A percentile compares a stretch with the other conserved stretches of the same genome.
These are phyloP conservation scores for Brassica cretica DNA, from an alignment of 345 rosid genomes.

Conservation along the genomic window DNA sequence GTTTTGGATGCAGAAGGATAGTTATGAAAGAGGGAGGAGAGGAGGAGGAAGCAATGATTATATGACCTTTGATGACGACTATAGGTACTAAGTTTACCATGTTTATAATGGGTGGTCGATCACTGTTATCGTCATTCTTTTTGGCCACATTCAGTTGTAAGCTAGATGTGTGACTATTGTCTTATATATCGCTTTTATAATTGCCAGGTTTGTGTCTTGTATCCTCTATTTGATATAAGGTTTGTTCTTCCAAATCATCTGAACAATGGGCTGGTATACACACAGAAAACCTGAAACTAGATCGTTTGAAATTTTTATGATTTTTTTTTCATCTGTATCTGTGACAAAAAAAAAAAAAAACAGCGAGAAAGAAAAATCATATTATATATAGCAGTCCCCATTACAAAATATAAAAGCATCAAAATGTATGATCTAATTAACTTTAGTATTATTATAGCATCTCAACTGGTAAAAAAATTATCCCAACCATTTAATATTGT, in stretches of 20 bases:
- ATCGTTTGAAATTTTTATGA: neutral
- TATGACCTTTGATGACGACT: conserved; percentile 81
- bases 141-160: conserved; percentile 9
- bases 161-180: conserved; percentile 6
- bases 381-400: neutral
- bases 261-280: neutral
- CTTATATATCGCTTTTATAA: neutral
- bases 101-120: conserved; percentile 1
- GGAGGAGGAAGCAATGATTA: conserved; percentile 51
- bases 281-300: neutral
- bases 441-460: neutral
- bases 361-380: neutral
- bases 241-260: neutral
- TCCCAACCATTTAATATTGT: no score
- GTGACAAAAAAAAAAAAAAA: neutral
- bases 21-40: conserved; percentile 60
- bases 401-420: neutral
- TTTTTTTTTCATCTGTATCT: neutral
- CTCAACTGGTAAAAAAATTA: neutral
- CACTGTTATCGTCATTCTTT: neutral
- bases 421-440: no score
- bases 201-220: conserved; percentile 1
- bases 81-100: conserved; percentile 48
- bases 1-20: conserved; percentile 56
- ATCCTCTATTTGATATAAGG: neutral